phyloP scores from a whole-genome alignment of 2,329 filamentous ascomycete species.

The Albifimbria verrucaria region DNA sequence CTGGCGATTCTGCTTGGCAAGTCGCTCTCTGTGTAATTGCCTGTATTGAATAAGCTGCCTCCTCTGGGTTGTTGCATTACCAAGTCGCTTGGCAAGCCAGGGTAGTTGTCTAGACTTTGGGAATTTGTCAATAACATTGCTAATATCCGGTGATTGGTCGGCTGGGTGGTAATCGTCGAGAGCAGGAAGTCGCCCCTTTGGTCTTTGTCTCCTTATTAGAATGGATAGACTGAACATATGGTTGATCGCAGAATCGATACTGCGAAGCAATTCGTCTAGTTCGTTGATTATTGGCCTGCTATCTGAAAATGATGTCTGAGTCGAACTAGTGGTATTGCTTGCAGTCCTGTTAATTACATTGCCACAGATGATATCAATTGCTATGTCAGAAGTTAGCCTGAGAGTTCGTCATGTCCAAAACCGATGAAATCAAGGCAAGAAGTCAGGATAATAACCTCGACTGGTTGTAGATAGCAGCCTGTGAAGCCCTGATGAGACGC shows the following conservation, averaged over 20 bases:
- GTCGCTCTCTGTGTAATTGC: conserved; percentile 2
- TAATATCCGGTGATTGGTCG: conserved; percentile 4
- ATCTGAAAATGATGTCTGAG: background rate
- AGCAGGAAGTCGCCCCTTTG: background rate
- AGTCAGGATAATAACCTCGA: background rate
- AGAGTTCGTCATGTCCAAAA: too few relatives aligned
- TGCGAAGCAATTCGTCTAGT: conserved; percentile 3
- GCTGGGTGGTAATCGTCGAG: background rate
- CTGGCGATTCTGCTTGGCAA: background rate
- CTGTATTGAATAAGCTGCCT: conserved; percentile 4
- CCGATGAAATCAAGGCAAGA: background rate
- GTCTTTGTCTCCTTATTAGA: background rate
- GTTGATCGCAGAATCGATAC: conserved; percentile 2
- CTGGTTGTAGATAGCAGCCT: background rate
- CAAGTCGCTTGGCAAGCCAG: conserved; percentile 2
- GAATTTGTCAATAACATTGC: conserved; percentile 4
- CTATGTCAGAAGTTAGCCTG: too few relatives aligned
- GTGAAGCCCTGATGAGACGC: background rate
- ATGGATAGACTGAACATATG: conserved; percentile 4
- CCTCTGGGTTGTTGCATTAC: conserved; percentile 2
- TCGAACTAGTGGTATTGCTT: background rate
- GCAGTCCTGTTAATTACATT: background rate
- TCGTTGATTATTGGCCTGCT: background rate
- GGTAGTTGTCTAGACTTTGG: background rate
- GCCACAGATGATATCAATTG: too few relatives aligned